These are phyloP conservation scores for Spizellomyces sp. DNA, from an alignment of 192 early-diverging fungal genomes.

Conservation along the genomic window DNA sequence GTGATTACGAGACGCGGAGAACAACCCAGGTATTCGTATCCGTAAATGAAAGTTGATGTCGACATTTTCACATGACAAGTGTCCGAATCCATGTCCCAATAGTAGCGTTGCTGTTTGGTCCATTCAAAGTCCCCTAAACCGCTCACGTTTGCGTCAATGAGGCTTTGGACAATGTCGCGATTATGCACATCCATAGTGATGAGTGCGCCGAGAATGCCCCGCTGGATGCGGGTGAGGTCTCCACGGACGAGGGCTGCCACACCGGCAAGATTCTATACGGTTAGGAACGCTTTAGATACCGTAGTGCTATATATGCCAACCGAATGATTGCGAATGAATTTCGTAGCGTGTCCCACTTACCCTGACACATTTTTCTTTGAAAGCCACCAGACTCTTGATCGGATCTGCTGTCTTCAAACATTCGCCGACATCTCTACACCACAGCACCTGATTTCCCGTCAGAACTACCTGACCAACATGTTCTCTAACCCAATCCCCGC, in stretches of 20 bases:
- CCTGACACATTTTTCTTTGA: slow-evolving; percentile 49
- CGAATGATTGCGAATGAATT: background rate
- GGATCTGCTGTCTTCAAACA: slow-evolving; percentile 49
- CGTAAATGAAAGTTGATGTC: slow-evolving; percentile 57
- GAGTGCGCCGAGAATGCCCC: slow-evolving; percentile 58
- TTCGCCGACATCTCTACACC: slow-evolving; percentile 56
- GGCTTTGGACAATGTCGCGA: slow-evolving; percentile 56
- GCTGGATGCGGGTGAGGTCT: slow-evolving; percentile 59
- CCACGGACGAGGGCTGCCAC: slow-evolving; percentile 62
- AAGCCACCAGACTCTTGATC: slow-evolving; percentile 30
- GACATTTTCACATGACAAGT: slow-evolving; percentile 63
- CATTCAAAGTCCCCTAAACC: slow-evolving; percentile 61
- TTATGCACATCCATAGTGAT: slow-evolving; percentile 68
- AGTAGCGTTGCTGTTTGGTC: slow-evolving; percentile 64
- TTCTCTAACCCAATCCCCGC: slow-evolving; percentile 59
- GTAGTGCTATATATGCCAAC: background rate
- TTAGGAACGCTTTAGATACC: background rate
- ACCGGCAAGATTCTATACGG: slow-evolving; percentile 44
- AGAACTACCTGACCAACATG: slow-evolving; percentile 62
- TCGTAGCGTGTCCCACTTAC: slow-evolving; percentile 19
- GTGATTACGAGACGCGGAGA: slow-evolving; percentile 65
- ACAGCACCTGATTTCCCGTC: slow-evolving; percentile 60
- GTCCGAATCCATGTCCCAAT: slow-evolving; percentile 63
- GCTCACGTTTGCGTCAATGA: slow-evolving; percentile 45
- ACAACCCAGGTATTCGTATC: slow-evolving; percentile 66